Conservation (phyloP, 1,284 basidiomycete genomes). For the Gomphus bonarii region DNA sequence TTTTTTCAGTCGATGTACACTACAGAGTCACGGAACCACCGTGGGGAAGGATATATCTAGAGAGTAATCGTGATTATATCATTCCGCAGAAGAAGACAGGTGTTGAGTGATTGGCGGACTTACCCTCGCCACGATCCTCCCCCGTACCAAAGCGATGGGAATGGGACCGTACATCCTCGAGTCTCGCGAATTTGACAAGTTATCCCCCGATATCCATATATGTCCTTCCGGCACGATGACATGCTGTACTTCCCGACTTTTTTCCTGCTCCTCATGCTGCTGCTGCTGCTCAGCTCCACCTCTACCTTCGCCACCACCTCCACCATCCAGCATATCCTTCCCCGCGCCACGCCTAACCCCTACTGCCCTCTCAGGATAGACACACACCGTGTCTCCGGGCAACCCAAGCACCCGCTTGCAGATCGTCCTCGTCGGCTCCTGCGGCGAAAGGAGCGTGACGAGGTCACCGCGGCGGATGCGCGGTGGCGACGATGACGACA, state of each 20-base stretch:
- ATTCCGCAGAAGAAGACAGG: no score
- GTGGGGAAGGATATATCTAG: constrained; percentile 44
- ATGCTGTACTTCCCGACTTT: constrained; percentile 35
- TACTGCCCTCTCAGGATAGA: constrained; percentile 51
- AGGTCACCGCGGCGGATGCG: constrained; percentile 70
- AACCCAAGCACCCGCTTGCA: constrained; percentile 91
- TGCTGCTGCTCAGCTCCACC: no score
- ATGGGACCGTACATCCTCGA: constrained; percentile 90
- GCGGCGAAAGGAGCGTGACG: constrained; percentile 67
- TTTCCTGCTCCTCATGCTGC: constrained; percentile 36
- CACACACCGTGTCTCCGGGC: constrained; percentile 82
- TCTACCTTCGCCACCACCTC: no score
- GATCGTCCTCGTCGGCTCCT: constrained; percentile 58
- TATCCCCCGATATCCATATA: constrained; percentile 93
- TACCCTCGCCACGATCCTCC: constrained; percentile 71
- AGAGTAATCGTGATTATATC: not conserved
- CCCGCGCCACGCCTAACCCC: not conserved
- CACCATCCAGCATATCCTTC: no score
- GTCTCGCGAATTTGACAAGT: constrained; percentile 74
- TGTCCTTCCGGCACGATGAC: constrained; percentile 73
- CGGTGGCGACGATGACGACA: constrained; percentile 39
- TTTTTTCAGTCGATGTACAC: constrained; percentile 32
- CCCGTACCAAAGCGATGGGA: constrained; percentile 72
- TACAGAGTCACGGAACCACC: constrained; percentile 38
- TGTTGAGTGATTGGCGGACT: constrained; percentile 18